Conservation (phyloP, 192 early-diverging fungal species). For the Fimicolochytrium jonesii region DNA sequence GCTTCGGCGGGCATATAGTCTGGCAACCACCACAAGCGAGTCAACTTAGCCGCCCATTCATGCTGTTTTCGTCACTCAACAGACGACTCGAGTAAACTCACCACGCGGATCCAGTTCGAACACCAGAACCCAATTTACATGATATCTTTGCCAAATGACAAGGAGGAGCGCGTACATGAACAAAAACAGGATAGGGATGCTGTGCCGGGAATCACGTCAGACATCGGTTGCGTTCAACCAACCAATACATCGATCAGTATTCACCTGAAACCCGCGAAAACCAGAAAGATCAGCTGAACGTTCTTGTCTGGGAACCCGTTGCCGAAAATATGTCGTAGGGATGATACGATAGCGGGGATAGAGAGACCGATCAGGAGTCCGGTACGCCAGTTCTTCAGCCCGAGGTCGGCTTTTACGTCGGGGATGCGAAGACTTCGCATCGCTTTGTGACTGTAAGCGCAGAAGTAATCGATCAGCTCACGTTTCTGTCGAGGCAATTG, state of each 20-base stretch:
- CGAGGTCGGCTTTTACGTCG: constrained; percentile 11
- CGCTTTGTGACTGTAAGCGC: constrained; percentile 8
- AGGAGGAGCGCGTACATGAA: constrained; percentile 29
- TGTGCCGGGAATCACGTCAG: not conserved
- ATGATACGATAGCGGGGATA: constrained; percentile 21
- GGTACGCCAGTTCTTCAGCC: constrained; percentile 17
- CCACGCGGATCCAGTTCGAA: constrained; percentile 41
- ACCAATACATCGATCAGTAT: not conserved
- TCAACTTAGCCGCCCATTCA: too few relatives aligned
- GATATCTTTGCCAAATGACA: constrained; percentile 26
- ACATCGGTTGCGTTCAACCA: not conserved
- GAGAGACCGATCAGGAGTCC: constrained; percentile 31
- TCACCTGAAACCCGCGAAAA: constrained; percentile 29
- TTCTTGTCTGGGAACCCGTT: constrained; percentile 15
- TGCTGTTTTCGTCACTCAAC: not conserved
- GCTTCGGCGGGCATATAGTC: constrained; percentile 20
- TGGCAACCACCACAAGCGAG: too few relatives aligned
- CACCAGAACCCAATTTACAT: constrained; percentile 39
- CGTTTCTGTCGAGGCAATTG: not conserved
- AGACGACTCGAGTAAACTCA: not conserved
- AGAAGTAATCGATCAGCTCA: not conserved
- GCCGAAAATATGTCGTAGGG: constrained; percentile 9
- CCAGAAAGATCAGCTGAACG: constrained; percentile 21
- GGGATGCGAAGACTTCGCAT: constrained; percentile 22
- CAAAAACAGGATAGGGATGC: constrained; percentile 39